Evolutionary conservation across 208 protist species (phyloP).

Genomic region (Acanthamoeba sp.): DNA sequence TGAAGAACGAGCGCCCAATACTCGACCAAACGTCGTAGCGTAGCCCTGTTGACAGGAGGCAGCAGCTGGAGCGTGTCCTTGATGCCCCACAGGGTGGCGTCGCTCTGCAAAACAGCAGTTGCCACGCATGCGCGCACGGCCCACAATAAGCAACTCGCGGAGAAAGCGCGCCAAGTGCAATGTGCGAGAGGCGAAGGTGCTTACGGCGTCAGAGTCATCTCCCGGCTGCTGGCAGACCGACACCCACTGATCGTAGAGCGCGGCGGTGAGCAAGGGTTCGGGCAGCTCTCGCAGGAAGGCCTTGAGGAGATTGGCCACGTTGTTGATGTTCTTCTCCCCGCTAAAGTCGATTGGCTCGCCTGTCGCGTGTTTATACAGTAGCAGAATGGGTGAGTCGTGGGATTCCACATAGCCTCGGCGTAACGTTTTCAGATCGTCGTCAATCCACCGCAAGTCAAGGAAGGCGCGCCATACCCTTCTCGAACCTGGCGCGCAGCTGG

Average conservation of each 20-base stretch:
- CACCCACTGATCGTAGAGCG: background rate
- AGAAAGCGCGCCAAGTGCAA: too few relatives aligned
- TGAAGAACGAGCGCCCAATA: slow-evolving; percentile 4
- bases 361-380: background rate
- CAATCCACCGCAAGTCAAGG: background rate
- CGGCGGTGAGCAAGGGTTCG: background rate
- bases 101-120: background rate
- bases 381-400: too few relatives aligned
- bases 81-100: background rate
- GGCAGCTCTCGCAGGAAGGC: slow-evolving; percentile 29
- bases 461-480: background rate
- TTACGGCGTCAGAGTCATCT: background rate
- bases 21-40: background rate
- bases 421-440: too few relatives aligned
- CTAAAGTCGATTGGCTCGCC: slow-evolving; percentile 43
- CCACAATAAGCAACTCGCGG: too few relatives aligned
- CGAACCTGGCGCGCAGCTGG: background rate
- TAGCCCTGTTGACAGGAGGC: background rate
- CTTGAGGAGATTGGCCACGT: slow-evolving; percentile 25
- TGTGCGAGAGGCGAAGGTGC: background rate
- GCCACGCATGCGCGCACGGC: too few relatives aligned
- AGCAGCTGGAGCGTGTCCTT: background rate
- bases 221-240: background rate
- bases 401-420: too few relatives aligned
- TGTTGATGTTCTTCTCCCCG: slow-evolving; percentile 32